phyloP scores from a whole-genome alignment of 2,329 filamentous ascomycete genomes.

The Westerdykella aurantiaca region DNA sequence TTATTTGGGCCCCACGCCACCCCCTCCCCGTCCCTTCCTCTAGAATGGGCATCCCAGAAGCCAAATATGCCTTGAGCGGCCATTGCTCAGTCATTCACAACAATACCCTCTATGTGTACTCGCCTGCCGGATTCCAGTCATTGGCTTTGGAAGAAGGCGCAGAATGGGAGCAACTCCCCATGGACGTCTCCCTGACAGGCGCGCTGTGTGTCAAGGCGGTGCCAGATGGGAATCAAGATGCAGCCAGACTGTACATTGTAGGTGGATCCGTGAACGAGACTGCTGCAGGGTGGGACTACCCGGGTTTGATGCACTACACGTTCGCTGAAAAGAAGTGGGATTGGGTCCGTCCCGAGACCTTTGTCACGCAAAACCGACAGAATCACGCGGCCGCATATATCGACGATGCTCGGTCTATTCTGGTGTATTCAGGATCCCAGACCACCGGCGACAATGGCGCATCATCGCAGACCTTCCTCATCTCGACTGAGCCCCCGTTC shows the following conservation, averaged over 20 bases:
- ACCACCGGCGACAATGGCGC: constrained; percentile 49
- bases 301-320: constrained; percentile 67
- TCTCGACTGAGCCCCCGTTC: constrained; percentile 62
- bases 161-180: constrained; percentile 61
- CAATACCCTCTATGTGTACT: constrained; percentile 80
- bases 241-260: constrained; percentile 70
- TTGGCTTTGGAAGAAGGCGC: constrained; percentile 63
- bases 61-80: constrained; percentile 62
- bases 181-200: constrained; percentile 66
- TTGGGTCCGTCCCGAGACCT: constrained; percentile 45
- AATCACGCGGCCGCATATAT: constrained; percentile 75
- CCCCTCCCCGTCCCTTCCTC: neutral
- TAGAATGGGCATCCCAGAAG: constrained; percentile 66
- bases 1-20: neutral
- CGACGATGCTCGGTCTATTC: constrained; percentile 60
- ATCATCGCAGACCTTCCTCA: constrained; percentile 70
- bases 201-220: constrained; percentile 70
- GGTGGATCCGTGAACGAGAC: constrained; percentile 54
- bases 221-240: constrained; percentile 50
- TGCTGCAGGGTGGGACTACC: constrained; percentile 48
- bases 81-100: constrained; percentile 78
- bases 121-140: constrained; percentile 67
- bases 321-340: constrained; percentile 56
- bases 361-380: constrained; percentile 60
- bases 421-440: constrained; percentile 74